A percentile compares a stretch with the other conserved stretches of the same genome.
These are phyloP conservation scores for Citrus cavaleriei DNA, from an alignment of 345 rosid genomes.

Conservation along the genomic window DNA sequence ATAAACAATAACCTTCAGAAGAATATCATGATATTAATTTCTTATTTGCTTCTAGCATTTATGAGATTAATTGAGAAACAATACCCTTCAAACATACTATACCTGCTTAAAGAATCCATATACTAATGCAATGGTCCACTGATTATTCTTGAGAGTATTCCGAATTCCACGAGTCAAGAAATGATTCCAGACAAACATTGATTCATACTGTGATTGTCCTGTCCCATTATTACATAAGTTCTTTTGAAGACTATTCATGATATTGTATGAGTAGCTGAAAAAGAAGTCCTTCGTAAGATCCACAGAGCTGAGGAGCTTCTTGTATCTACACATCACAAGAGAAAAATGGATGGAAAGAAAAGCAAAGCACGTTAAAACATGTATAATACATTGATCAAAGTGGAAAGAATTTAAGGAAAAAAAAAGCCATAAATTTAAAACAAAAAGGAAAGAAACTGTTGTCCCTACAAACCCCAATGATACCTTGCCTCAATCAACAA, in stretches of 20 bases:
- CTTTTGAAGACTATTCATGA: constrained; percentile 85
- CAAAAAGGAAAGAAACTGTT: constrained; percentile 27
- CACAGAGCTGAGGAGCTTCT: constrained; percentile 88
- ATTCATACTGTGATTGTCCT: constrained; percentile 52
- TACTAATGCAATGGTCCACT: constrained; percentile 93
- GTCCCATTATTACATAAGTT: constrained; percentile 48
- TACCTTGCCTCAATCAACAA: constrained; percentile 65
- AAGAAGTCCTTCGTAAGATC: constrained; percentile 97
- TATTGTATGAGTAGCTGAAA: constrained; percentile 90
- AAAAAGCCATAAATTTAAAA: constrained; percentile 23
- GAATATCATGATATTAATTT: background rate
- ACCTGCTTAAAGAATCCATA: constrained; percentile 98
- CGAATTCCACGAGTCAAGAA: constrained; percentile 76
- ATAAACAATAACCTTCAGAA: background rate
- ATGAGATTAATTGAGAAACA: background rate
- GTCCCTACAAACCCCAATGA: constrained; percentile 51
- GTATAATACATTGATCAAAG: constrained; percentile 9
- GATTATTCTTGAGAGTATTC: constrained; percentile 53
- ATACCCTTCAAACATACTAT: constrained; percentile 2
- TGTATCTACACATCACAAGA: constrained; percentile 65
- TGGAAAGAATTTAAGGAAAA: constrained; percentile 9
- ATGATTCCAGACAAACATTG: constrained; percentile 96
- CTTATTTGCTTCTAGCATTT: background rate
- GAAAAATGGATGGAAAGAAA: constrained; percentile 24
- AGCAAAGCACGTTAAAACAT: constrained; percentile 31